These are phyloP conservation scores for Quaeritorhiza haematococci DNA, from an alignment of 371 early-diverging fungal genomes.

Conservation along the genomic window DNA sequence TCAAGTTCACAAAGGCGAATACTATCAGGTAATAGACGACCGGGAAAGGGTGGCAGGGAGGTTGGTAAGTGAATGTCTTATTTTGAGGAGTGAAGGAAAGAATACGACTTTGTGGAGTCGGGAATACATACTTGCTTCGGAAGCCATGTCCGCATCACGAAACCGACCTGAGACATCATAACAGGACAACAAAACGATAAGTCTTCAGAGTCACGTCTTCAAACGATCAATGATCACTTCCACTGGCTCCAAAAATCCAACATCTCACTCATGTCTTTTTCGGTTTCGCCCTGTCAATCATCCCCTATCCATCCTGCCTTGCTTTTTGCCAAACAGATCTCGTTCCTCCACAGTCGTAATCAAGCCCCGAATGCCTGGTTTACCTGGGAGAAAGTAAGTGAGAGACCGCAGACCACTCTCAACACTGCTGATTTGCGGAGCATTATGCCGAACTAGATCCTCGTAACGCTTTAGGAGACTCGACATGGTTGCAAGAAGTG, in stretches of 20 bases:
- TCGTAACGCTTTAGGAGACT: slow-evolving; percentile 48
- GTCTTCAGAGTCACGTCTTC: background rate
- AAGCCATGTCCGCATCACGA: slow-evolving; percentile 86
- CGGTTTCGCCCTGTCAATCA: too few species aligned
- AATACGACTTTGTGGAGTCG: background rate
- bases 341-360: too few species aligned
- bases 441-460: slow-evolving; percentile 76
- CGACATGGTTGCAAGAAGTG: background rate
- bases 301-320: too few species aligned
- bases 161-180: slow-evolving; percentile 68
- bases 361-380: background rate
- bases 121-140: slow-evolving; percentile 71
- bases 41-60: too few species aligned
- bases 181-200: background rate
- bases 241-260: too few species aligned
- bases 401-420: slow-evolving; percentile 81
- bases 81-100: background rate
- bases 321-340: too few species aligned
- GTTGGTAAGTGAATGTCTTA: too few species aligned
- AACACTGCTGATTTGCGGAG: slow-evolving; percentile 78
- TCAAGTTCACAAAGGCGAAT: slow-evolving; percentile 72
- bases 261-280: too few species aligned
- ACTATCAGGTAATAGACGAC: slow-evolving; percentile 50
- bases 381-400: slow-evolving; percentile 89
- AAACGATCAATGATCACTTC: background rate